Base-by-base conservation (phyloP, 305 asterid species). In the Fraxinus platypoda region DNA sequence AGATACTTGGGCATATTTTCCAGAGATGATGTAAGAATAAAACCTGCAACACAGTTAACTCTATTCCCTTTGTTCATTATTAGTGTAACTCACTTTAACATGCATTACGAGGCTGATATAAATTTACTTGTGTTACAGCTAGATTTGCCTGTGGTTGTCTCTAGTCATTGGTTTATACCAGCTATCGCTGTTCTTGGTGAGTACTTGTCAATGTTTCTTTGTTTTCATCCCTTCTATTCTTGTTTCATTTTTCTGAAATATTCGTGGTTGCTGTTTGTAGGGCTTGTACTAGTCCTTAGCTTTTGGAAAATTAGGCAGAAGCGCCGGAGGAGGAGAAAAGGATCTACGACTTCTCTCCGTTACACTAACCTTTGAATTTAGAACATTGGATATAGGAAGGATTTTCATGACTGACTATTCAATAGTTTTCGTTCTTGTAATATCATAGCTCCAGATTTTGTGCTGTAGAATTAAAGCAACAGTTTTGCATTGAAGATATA, bases 111-210 rank as follows among this genome's bases (percentile, higher is more conserved):
- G 64, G 57, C 84, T 85, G 76, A 78, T 12, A 25, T 31, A 31
- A 6, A n/a, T 66, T 46, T 80, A 49, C 17, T 83, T 31, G 8
- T 75, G 52, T 81, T 89, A 89, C 99, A 95, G 99, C 87, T 90
- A 57, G 99, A 94, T 86, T 83, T 92, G 87, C 99, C 97, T 3
- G 97, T 86, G 68, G 78, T 91, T 77, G 97, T 93, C 75, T 89
- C 96, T 52, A 94, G 97, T 76, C 97, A 94, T 79, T 95, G 99
- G 99, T 92, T 94, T 76, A 79, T 94, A 71, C 99, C 99, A 33
- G 96, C 91, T 37, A 80, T 83, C 82, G 94, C 95, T 68, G 81
- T 93, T 81, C 84, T 81, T 64, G 99, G 99, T 94, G 84, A 91
- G 93, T 31, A 26, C 1, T 41, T 38, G 25, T n/a, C 38, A 11